Conservation (phyloP, 768 basidiomycete genomes). For the Cystobasidium ongulense region DNA sequence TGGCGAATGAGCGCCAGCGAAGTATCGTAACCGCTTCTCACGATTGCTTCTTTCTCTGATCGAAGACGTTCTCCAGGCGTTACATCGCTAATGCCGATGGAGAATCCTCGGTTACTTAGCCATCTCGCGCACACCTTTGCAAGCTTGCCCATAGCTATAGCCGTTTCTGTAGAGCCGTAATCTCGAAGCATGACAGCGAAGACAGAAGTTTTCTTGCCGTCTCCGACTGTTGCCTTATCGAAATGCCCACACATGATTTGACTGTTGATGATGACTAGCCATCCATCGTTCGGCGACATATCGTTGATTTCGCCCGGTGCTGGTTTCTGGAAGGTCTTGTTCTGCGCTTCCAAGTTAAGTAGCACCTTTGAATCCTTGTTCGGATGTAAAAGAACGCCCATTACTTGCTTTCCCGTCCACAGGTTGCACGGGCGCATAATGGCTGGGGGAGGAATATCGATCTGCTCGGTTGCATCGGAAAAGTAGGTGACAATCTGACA, state of each 20-base stretch:
- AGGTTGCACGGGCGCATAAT: conserved; percentile 85
- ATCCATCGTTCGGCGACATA: conserved; percentile 92
- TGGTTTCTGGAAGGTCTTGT: conserved; percentile 57
- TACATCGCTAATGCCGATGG: conserved; percentile 95
- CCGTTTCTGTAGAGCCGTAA: conserved; percentile 90
- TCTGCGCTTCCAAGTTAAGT: conserved; percentile 94
- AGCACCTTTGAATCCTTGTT: conserved; percentile 70
- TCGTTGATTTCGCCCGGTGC: conserved; percentile 54
- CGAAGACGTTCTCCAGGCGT: conserved; percentile 84
- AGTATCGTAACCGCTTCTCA: conserved; percentile 76
- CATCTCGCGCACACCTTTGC: conserved; percentile 93
- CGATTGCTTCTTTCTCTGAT: conserved; percentile 69
- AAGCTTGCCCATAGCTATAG: conserved; percentile 86
- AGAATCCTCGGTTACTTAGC: conserved; percentile 90
- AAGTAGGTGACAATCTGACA: conserved; percentile 94
- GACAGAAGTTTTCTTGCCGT: conserved; percentile 98
- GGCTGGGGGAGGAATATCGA: conserved; percentile 89
- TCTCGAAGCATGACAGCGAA: conserved; percentile 96
- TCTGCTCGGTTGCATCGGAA: conserved; percentile 78
- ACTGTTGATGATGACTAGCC: conserved; percentile 91
- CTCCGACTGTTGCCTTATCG: conserved; percentile 95
- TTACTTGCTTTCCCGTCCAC: conserved; percentile 99
- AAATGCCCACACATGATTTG: conserved; percentile 99
- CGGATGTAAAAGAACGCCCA: conserved; percentile 91
- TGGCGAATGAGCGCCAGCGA: conserved; percentile 78